Evolutionary conservation across 164 flowering plant species (phyloP).

Genomic region (Hamamelis virginiana): DNA sequence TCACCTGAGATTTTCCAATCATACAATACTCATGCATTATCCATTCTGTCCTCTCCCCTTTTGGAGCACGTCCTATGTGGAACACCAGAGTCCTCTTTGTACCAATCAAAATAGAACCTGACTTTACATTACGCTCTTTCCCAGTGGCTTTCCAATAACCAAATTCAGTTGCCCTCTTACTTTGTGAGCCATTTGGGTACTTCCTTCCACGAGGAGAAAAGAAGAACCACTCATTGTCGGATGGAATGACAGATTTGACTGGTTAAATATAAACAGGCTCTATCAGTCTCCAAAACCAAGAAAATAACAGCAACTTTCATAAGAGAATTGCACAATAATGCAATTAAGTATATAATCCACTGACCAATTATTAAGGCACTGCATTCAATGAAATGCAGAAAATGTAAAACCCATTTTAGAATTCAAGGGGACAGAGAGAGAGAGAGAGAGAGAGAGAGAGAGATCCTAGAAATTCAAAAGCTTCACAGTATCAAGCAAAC

Average conservation of each 20-base stretch:
- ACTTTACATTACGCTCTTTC: slow-evolving; percentile 68
- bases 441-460: no score
- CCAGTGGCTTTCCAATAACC: slow-evolving; percentile 94
- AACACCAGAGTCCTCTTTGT: slow-evolving; percentile 85
- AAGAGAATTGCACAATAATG: slow-evolving; percentile 1
- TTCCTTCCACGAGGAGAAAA: slow-evolving; percentile 72
- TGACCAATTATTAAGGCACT: neutral
- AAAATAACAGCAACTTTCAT: neutral
- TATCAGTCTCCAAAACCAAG: slow-evolving; percentile 13
- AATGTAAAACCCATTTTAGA: no score
- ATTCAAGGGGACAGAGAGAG: no score
- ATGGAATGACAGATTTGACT: slow-evolving; percentile 63
- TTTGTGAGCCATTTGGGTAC: slow-evolving; percentile 82
- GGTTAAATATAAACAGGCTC: slow-evolving; percentile 14
- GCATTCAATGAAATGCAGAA: no score
- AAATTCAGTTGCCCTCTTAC: slow-evolving; percentile 62
- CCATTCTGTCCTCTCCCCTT: slow-evolving; percentile 85
- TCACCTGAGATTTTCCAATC: slow-evolving; percentile 44
- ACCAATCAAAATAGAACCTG: slow-evolving; percentile 56
- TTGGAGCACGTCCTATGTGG: slow-evolving; percentile 81
- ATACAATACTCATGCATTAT: slow-evolving; percentile 83
- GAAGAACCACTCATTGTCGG: slow-evolving; percentile 87
- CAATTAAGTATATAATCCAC: neutral
- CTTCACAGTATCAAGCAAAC: no score
- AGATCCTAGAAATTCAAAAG: no score